A percentile compares a stretch with the other conserved stretches of the same genome.
Conservation (phyloP, 2,329 filamentous ascomycete genomes). For the Cladorrhinum sp. region DNA sequence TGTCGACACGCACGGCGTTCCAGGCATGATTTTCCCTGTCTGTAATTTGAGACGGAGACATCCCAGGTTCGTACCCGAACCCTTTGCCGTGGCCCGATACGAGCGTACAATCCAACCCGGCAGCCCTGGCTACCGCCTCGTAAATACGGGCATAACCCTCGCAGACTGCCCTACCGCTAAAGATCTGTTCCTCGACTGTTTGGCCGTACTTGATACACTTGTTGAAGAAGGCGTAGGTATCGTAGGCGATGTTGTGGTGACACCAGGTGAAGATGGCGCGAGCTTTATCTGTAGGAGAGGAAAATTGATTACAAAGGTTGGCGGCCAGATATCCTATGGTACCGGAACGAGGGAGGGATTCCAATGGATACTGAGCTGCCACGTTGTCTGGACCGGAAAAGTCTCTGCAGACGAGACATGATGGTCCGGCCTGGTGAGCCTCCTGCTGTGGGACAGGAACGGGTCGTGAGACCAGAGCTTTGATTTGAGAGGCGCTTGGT, state of each 20-base stretch:
- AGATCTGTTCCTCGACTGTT: conserved; percentile 70
- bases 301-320: conserved; percentile 74
- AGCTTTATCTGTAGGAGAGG: conserved; percentile 84
- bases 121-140: conserved; percentile 70
- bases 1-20: conserved; percentile 88
- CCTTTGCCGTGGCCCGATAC: conserved; percentile 84
- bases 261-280: conserved; percentile 92
- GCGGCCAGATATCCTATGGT: conserved; percentile 73
- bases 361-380: conserved; percentile 71
- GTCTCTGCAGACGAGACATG: conserved; percentile 82
- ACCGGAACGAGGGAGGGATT: conserved; percentile 63
- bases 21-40: conserved; percentile 74
- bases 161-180: conserved; percentile 80
- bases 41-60: conserved; percentile 55
- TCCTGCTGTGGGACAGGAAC: conserved; percentile 25
- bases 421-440: conserved; percentile 17
- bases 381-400: conserved; percentile 79
- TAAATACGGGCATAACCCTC: conserved; percentile 87
- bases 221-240: conserved; percentile 74
- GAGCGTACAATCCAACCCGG: conserved; percentile 74
- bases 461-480: conserved; percentile 40
- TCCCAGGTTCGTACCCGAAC: conserved; percentile 56
- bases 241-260: conserved; percentile 89
- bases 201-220: conserved; percentile 60
- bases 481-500: conserved; percentile 51